Conservation (phyloP, 441 rosid species). For the Mallotus japonicus region DNA sequence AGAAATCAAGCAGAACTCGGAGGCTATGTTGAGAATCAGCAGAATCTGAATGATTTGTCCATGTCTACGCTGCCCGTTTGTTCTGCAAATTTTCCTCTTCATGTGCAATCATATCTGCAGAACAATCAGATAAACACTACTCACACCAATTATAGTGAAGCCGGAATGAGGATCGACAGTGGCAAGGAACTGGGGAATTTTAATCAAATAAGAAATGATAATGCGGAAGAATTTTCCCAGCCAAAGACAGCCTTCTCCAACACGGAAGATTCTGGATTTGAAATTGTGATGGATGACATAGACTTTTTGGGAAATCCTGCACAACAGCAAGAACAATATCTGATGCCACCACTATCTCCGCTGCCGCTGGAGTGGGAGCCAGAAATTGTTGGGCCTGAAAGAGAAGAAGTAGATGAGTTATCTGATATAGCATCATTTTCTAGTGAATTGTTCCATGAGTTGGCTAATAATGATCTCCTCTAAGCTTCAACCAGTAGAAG, state of each 20-base stretch:
- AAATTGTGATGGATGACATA: not conserved
- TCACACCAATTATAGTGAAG: not conserved
- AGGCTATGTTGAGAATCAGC: constrained; percentile 18
- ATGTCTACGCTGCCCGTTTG: constrained; percentile 12
- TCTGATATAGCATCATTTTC: constrained; percentile 2
- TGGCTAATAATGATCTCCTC: constrained; percentile 15
- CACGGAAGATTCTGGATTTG: constrained; percentile 12
- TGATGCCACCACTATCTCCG: constrained; percentile 8
- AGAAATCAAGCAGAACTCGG: constrained; percentile 11
- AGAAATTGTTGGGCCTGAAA: not conserved
- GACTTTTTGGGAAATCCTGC: not conserved
- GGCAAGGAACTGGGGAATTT: constrained; percentile 2
- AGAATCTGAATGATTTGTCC: constrained; percentile 4
- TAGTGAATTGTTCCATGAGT: not conserved
- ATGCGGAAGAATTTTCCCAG: not conserved
- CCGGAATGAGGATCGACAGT: constrained; percentile 1
- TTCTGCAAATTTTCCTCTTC: constrained; percentile 1
- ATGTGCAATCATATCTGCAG: not conserved
- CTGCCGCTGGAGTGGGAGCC: constrained; percentile 5
- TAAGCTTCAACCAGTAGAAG: not conserved
- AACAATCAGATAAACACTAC: constrained; percentile 10
- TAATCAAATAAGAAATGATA: constrained; percentile 13
- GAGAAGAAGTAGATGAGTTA: constrained; percentile 2
- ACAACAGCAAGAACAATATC: constrained; percentile 7
- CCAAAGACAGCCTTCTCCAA: no score